Evolutionary conservation across 768 basidiomycete species (phyloP).

Genomic region (Russula dissimulans): DNA sequence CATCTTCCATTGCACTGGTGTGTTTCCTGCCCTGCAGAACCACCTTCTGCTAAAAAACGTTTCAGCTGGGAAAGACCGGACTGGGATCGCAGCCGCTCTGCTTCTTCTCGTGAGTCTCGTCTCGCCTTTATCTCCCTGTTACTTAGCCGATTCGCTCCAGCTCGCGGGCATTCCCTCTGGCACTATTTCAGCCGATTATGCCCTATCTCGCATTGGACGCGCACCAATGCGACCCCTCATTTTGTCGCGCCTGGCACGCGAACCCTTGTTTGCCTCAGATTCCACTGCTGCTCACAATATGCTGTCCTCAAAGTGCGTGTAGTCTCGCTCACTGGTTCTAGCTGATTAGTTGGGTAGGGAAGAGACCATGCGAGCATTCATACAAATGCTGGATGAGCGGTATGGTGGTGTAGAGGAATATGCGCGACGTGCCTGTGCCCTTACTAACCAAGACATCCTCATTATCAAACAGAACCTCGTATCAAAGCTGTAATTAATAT

Average conservation of each 20-base stretch:
- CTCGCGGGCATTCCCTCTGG: slow-evolving; percentile 65
- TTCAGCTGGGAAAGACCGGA: slow-evolving; percentile 73
- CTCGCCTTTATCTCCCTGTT: not conserved
- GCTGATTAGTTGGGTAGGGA: slow-evolving; percentile 32
- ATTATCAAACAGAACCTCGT: slow-evolving; percentile 52
- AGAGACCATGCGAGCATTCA: slow-evolving; percentile 70
- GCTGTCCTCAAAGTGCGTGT: slow-evolving; percentile 65
- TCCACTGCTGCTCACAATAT: slow-evolving; percentile 73
- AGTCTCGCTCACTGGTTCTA: not conserved
- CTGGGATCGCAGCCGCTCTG: slow-evolving; percentile 66
- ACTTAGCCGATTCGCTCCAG: slow-evolving; percentile 30
- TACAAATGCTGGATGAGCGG: slow-evolving; percentile 47
- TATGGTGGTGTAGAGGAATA: slow-evolving; percentile 67
- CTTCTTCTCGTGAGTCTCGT: slow-evolving; percentile 46
- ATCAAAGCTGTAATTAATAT: not conserved
- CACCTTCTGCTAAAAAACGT: not conserved
- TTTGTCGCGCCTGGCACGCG: slow-evolving; percentile 55
- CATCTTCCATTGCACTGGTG: slow-evolving; percentile 70
- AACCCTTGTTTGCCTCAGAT: slow-evolving; percentile 65
- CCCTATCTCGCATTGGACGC: slow-evolving; percentile 67
- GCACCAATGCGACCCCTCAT: slow-evolving; percentile 69
- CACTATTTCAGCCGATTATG: slow-evolving; percentile 61
- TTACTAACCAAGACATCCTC: slow-evolving; percentile 55
- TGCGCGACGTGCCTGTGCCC: slow-evolving; percentile 41
- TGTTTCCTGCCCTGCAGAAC: not conserved